A percentile compares a stretch with the other conserved stretches of the same genome.
phyloP scores from a whole-genome alignment of 139 green algal genomes.

The Closterium sp. region DNA sequence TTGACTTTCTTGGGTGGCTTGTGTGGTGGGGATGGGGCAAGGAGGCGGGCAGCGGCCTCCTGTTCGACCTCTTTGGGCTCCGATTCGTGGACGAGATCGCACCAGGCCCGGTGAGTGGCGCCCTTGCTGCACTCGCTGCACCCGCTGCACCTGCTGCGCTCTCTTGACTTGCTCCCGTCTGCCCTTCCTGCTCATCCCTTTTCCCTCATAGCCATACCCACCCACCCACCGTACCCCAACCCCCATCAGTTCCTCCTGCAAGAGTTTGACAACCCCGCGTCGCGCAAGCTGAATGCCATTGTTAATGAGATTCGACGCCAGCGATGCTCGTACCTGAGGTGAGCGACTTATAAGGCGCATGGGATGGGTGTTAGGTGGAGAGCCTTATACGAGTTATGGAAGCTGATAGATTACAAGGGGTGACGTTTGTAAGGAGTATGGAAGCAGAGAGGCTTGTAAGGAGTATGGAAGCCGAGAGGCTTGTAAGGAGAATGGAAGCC shows the following conservation, averaged over 20 bases:
- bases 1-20: constrained; percentile 78
- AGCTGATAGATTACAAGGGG: no score
- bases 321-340: constrained; percentile 37
- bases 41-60: constrained; percentile 78
- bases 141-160: constrained; percentile 53
- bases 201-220: no score
- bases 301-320: constrained; percentile 54
- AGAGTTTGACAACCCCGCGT: constrained; percentile 25
- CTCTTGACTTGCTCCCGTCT: neutral
- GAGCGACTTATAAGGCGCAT: neutral
- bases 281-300: constrained; percentile 29
- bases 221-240: neutral
- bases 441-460: neutral
- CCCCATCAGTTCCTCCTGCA: constrained; percentile 14
- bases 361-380: no score
- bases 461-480: no score
- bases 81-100: constrained; percentile 57
- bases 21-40: constrained; percentile 77
- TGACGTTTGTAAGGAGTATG: neutral
- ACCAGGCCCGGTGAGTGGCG: constrained; percentile 12
- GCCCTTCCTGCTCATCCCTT: no score
- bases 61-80: constrained; percentile 64
- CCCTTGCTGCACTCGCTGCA: neutral
- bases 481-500: neutral
- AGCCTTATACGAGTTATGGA: no score